Base-by-base conservation (phyloP, 139 green algal species). In the Micractinium sp. region DNA sequence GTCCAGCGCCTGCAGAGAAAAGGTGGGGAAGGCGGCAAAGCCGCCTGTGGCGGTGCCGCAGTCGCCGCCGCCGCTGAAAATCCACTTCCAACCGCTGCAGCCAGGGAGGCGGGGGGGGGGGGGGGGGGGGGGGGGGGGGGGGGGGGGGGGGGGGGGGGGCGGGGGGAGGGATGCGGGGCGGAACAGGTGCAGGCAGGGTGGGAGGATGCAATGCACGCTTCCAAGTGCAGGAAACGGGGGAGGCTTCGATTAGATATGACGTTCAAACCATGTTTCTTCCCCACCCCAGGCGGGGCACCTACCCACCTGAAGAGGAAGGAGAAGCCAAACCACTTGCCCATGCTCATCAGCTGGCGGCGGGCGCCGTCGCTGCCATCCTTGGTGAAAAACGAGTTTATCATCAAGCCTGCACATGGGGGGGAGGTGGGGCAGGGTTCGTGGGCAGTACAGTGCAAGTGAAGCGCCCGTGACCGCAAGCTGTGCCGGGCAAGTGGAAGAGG, bases 381-480 rank as follows among this genome's bases (percentile, higher is more conserved):
- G 2, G 75, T 89, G 76, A 86, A 77, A 47, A 92, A 87, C 15
- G 77, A 80, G 29, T 85, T 87, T 71, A 92, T 92, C 36, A 92
- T 81, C 18, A 87, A 66, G 73, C 85, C 71, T 86, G 38, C 81
- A 67, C 3, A 2, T 31, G 67, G 25, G 53, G 27, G 71, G 31
- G 15, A 29, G 67, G 7, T 33, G 27, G 67, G 27, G 67, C 67
- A 76, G 67, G 67, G 60, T 16, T 16, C n/a, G 16, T 66, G 60
- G 47, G 47, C 47, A 56, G 9, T 5, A 9, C 47, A 56, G 47
- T 56, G 47, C 47, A 56, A 9, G 5, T 16, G 7, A 56, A 56
- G 5, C 9, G 47, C 7, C 9, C 47, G 5, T 56, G 9, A 16
- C 14, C 15, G 60, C 47, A 9, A 56, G 47, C 9, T 9, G 47